Evolutionary conservation across 2,329 filamentous ascomycete species (phyloP), one percentile per base, ranked within the genome.

Genomic region (Chalaropsis ovoidea): DNA sequence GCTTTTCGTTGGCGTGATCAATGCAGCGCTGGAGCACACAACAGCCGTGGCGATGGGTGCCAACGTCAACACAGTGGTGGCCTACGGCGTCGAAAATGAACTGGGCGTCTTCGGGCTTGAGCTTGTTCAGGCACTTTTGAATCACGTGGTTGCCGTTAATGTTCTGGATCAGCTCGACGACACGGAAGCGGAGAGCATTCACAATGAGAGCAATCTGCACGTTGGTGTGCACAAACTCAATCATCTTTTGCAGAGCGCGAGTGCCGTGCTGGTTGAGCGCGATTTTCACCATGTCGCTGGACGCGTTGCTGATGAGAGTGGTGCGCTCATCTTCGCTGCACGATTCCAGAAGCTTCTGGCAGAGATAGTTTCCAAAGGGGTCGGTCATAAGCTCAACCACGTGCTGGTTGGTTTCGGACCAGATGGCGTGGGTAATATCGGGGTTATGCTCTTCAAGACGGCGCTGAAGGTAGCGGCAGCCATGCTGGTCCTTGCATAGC

Each of bases 141-240:
- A 99, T 96, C 72, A 99, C 94, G 72, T 99, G 94, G 72, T 99
- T 99, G 75, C 94, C 94, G 73, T 99, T 99, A 64, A 99, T 81
- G 71, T 99, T 94, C 75, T 99, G 91, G 68, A 99, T 96, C 65
- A 99, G 82, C 71, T 94, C 88, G 22, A 99, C 94, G 61, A 99
- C 94, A 68, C 89, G 86, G 73, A 86, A 82, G 69, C 86, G 83
- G 62, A 99, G 82, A 15, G 94, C 90, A 65, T 88, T 81, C 70
- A 95, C 95, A 74, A 99, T 94, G 70, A 90, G 87, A 70, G 88
- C 81, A 62, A 93, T 88, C 77, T 99, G 94, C 72, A 88, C 86
- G 2, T 86, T 82, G 31, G 90, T 95, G 63, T 87, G 89, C 72
- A 99, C 89, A 74, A 90, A 95, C 77, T 99, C 94, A 70, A 99